These are phyloP conservation scores for Pseudonitzschia delicatissima DNA, from an alignment of 108 stramenopile genomes.

Conservation along the genomic window DNA sequence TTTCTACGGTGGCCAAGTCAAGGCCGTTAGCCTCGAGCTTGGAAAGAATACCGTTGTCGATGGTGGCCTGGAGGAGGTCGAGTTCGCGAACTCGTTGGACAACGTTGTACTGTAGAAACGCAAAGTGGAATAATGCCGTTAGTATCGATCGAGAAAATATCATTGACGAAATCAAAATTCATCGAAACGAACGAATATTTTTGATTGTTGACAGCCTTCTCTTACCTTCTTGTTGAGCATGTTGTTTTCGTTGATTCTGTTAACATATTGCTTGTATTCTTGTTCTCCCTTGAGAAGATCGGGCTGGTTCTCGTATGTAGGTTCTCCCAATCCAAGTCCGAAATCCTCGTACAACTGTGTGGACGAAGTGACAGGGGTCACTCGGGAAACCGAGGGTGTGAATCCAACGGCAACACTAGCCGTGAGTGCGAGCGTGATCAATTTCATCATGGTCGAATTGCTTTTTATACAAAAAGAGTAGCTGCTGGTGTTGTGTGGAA, in stretches of 20 bases:
- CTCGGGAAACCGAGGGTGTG: constrained; percentile 3
- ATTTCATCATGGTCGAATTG: constrained; percentile 29
- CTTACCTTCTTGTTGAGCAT: constrained; percentile 85
- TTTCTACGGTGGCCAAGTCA: constrained; percentile 69
- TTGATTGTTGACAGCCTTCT: too few relatives aligned
- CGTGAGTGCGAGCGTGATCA: constrained; percentile 24
- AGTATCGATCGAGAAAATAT: constrained; percentile 7
- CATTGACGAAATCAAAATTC: not conserved
- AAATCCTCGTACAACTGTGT: constrained; percentile 60
- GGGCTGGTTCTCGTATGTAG: constrained; percentile 77
- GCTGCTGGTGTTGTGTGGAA: too few relatives aligned
- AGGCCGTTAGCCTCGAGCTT: constrained; percentile 79
- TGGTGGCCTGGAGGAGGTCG: constrained; percentile 74
- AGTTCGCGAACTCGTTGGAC: constrained; percentile 81
- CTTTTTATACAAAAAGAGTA: not conserved
- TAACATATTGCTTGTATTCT: constrained; percentile 86
- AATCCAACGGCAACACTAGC: constrained; percentile 32
- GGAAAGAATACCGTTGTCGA: constrained; percentile 76
- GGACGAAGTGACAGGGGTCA: constrained; percentile 20
- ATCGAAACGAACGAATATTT: not conserved
- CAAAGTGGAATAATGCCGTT: not conserved
- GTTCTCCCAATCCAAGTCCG: constrained; percentile 80
- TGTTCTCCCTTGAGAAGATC: constrained; percentile 73
- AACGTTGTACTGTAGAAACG: constrained; percentile 63
- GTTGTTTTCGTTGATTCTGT: constrained; percentile 57